phyloP scores from a whole-genome alignment of 1,139 yeast genomes.

The Blastobotrys apis region DNA sequence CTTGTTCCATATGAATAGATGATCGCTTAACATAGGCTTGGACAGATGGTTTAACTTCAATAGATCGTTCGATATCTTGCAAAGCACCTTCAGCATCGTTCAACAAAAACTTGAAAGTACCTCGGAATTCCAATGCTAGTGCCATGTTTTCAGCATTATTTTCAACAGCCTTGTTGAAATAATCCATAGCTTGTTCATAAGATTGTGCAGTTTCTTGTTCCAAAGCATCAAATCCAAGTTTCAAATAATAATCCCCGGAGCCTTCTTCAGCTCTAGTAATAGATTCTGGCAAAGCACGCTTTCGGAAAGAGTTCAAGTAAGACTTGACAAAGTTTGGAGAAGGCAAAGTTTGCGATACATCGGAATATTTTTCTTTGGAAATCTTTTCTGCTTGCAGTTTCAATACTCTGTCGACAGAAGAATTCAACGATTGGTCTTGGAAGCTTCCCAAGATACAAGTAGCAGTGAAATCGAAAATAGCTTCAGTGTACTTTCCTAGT shows the following conservation, averaged over 20 bases:
- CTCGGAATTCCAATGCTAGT: slow-evolving; percentile 77
- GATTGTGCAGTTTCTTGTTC: slow-evolving; percentile 62
- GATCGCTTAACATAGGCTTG: slow-evolving; percentile 84
- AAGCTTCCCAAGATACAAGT: slow-evolving; percentile 44
- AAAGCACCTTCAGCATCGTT: slow-evolving; percentile 63
- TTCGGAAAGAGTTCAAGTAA: slow-evolving; percentile 71
- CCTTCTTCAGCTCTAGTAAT: slow-evolving; percentile 48
- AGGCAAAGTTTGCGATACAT: slow-evolving; percentile 60
- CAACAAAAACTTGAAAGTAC: slow-evolving; percentile 79
- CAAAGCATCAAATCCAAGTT: slow-evolving; percentile 63
- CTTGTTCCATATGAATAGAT: slow-evolving; percentile 73
- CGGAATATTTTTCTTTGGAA: slow-evolving; percentile 55
- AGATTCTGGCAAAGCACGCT: slow-evolving; percentile 35
- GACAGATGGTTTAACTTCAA: slow-evolving; percentile 68
- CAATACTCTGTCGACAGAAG: slow-evolving; percentile 82
- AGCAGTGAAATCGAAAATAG: slow-evolving; percentile 90
- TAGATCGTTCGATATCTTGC: slow-evolving; percentile 57
- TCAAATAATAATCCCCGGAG: slow-evolving; percentile 59
- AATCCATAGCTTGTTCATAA: slow-evolving; percentile 69
- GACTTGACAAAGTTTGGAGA: slow-evolving; percentile 82
- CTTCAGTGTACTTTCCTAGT: slow-evolving; percentile 71
- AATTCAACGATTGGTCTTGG: slow-evolving; percentile 72
- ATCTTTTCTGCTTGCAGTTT: slow-evolving; percentile 48
- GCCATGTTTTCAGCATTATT: slow-evolving; percentile 40
- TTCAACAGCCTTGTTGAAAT: slow-evolving; percentile 62